phyloP scores from a whole-genome alignment of 179 eudicot genomes.

The Amaranthus tricolor region DNA sequence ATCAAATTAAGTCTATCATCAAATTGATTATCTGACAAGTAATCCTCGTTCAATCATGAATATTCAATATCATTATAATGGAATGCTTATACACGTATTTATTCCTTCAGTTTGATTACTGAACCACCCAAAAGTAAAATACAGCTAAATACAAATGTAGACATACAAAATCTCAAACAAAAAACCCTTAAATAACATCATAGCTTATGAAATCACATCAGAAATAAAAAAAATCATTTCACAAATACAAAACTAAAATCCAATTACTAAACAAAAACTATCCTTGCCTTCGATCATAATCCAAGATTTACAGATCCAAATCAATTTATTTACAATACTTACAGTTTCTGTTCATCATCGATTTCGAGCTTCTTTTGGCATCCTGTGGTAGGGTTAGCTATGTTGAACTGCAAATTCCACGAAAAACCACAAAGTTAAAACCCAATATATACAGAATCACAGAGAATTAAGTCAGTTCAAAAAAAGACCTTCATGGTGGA shows the following conservation, averaged over 20 bases:
- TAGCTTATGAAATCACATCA: not conserved
- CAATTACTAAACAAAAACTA: too few species aligned
- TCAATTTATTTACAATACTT: not conserved
- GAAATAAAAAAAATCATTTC: not conserved
- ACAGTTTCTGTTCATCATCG: conserved; percentile 85
- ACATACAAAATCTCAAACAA: not conserved
- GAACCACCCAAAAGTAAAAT: too few species aligned
- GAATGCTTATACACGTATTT: too few species aligned
- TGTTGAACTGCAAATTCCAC: conserved; percentile 53
- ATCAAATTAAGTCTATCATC: too few species aligned
- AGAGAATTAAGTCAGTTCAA: not conserved
- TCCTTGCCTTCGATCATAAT: not conserved
- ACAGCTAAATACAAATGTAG: too few species aligned
- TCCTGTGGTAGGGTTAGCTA: conserved; percentile 83
- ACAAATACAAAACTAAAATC: not conserved
- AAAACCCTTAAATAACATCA: not conserved
- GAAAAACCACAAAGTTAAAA: not conserved
- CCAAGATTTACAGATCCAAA: not conserved
- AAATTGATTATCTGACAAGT: too few species aligned
- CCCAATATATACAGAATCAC: not conserved
- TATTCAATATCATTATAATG: too few species aligned
- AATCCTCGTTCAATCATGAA: too few species aligned
- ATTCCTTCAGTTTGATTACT: too few species aligned
- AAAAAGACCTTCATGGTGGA: too few species aligned
- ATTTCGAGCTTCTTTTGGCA: conserved; percentile 93